phyloP scores from a whole-genome alignment of 768 basidiomycete species.

The Trametopsis cervina region DNA sequence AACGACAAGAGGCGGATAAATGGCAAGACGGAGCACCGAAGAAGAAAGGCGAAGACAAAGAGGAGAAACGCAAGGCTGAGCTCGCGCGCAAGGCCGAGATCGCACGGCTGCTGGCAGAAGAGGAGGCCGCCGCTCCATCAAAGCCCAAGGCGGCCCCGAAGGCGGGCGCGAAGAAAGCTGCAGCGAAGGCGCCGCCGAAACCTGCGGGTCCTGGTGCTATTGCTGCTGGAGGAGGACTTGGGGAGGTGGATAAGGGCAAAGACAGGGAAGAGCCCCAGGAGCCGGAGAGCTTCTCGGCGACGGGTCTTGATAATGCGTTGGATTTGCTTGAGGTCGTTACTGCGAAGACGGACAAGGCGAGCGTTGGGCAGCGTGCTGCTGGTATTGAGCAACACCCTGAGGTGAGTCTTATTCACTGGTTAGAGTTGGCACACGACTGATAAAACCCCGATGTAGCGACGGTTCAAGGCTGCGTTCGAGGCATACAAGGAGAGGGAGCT shows the following conservation, averaged over 20 bases:
- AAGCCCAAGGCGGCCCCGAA: slow-evolving; percentile 64
- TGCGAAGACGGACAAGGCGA: slow-evolving; percentile 90
- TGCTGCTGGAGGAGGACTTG: slow-evolving; percentile 59
- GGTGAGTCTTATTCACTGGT: slow-evolving; percentile 38
- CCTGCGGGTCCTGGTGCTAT: slow-evolving; percentile 84
- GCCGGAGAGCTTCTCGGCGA: slow-evolving; percentile 69
- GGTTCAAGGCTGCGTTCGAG: slow-evolving; percentile 91
- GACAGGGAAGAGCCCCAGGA: slow-evolving; percentile 31
- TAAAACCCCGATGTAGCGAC: slow-evolving; percentile 43
- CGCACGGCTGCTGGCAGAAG: slow-evolving; percentile 80
- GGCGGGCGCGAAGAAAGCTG: slow-evolving; percentile 49
- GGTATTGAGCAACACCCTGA: slow-evolving; percentile 88
- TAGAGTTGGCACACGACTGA: neutral
- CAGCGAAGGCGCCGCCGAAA: slow-evolving; percentile 34
- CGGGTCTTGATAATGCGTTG: slow-evolving; percentile 85
- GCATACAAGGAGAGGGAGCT: slow-evolving; percentile 86
- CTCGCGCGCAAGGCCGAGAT: slow-evolving; percentile 83
- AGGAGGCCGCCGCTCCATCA: slow-evolving; percentile 56
- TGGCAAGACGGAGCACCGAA: slow-evolving; percentile 60
- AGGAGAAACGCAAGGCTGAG: slow-evolving; percentile 75
- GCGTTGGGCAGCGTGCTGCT: slow-evolving; percentile 81
- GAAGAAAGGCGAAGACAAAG: slow-evolving; percentile 70
- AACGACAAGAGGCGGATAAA: slow-evolving; percentile 58
- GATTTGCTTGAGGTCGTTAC: slow-evolving; percentile 86
- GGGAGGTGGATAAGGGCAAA: slow-evolving; percentile 19